Evolutionary conservation across 1,139 yeast species (phyloP), one percentile per base, ranked within the genome.

Genomic region (Suhomyces maxii): DNA sequence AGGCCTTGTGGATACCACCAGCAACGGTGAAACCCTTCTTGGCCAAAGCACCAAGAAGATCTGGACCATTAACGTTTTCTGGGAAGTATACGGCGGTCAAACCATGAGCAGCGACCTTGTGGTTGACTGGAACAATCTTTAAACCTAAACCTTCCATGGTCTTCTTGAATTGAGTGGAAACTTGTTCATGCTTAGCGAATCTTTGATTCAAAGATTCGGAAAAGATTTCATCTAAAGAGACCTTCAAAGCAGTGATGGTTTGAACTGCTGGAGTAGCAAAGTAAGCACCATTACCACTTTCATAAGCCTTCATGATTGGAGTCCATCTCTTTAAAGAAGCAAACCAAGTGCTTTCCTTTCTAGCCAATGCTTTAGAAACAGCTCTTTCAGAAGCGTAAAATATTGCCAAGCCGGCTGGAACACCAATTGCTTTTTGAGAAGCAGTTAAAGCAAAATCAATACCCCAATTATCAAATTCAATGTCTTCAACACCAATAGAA

Each of bases 201-300:
- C 96, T 79, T 45, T 68, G 69, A 48, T 80, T 84, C 52, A 91
- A 70, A 8, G 86, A 68, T 51, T 72, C 76, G 28, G 75, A 63
- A 47, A 90, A 74, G 54, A 90, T 85, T 63, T 87, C 91, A 50
- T 79, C 80, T 55, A 90, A 77, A 3, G 97, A 84, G 7, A 81
- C 89, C 64, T 84, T 84, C 59, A 89, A 78, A 11, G 97, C 90
- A 58, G 87, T 87, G 51, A 91, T 74, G 51, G 88, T 79, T 71
- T 90, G 97, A 40, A 89, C 86, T 1, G 97, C 88, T 8, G 97
- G 97, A 7, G 97, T 91, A 14, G 97, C 97, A 65, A 90, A 91
- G 72, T 91, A 91, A 10, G 93, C 88, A 30, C 89, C 87, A 53
- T 77, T 75, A 35, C 95, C 95, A 43, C 81, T 67, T 71, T 91